phyloP scores from a whole-genome alignment of 1,284 basidiomycete genomes.

The Amylostereum areolatum region DNA sequence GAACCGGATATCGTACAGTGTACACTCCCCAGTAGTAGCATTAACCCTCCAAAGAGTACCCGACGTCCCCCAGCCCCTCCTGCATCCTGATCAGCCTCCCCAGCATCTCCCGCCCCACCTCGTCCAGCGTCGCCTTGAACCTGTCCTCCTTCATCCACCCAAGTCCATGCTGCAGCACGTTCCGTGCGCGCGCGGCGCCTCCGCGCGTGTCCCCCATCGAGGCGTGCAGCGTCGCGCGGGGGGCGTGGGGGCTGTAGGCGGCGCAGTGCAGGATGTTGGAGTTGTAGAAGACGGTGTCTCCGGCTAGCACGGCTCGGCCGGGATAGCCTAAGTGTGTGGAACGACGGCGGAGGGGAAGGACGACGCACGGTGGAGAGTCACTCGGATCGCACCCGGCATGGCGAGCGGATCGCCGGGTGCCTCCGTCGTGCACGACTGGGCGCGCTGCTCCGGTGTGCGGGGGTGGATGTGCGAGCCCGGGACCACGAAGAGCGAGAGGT shows the following conservation, averaged over 20 bases:
- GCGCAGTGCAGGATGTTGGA: slow-evolving; percentile 77
- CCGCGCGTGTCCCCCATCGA: slow-evolving; percentile 63
- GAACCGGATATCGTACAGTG: not conserved
- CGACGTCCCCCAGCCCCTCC: slow-evolving; percentile 35
- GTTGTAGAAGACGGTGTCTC: slow-evolving; percentile 81
- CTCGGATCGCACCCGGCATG: slow-evolving; percentile 65
- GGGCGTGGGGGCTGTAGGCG: slow-evolving; percentile 47
- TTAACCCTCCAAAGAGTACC: slow-evolving; percentile 42
- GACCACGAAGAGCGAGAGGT: slow-evolving; percentile 71
- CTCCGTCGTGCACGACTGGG: slow-evolving; percentile 46
- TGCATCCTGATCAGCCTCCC: slow-evolving; percentile 56
- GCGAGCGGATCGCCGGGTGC: slow-evolving; percentile 52
- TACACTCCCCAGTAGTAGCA: not conserved
- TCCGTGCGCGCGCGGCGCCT: slow-evolving; percentile 61
- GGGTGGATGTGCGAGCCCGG: slow-evolving; percentile 62
- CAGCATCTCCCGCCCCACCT: slow-evolving; percentile 52
- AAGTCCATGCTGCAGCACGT: slow-evolving; percentile 77
- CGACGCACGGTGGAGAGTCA: slow-evolving; percentile 53
- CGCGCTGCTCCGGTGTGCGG: slow-evolving; percentile 56
- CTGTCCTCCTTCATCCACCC: slow-evolving; percentile 62
- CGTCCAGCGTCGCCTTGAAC: slow-evolving; percentile 49
- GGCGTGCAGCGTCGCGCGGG: slow-evolving; percentile 70
- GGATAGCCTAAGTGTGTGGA: too few relatives aligned
- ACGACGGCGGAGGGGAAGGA: not conserved
- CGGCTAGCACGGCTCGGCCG: slow-evolving; percentile 32